Base-by-base conservation (phyloP, 2,329 filamentous ascomycete species). In the Hortaea sp. region DNA sequence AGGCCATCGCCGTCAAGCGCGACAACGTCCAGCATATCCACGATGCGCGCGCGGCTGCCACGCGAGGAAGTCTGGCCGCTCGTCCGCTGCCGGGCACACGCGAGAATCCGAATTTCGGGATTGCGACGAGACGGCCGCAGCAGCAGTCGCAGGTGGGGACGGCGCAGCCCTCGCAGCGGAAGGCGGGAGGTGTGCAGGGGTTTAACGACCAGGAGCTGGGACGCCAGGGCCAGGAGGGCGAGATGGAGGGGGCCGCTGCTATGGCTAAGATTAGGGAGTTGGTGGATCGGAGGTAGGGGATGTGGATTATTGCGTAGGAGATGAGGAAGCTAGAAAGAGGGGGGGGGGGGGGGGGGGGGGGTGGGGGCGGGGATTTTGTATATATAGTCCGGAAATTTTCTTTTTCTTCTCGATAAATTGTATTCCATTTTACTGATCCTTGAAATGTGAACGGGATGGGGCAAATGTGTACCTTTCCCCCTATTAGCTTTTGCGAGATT, bases 1-100 rank as follows among this genome's bases (percentile, higher is more conserved):
- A 63, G 44, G 56, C 62, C 6, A 52, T 64, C 20, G 59, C 60
- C 5, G 62, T 65, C 42, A 62, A 60, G 49, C 53, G 48, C 11
- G 53, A 49, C 44, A 46, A 57, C 6, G 53, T 58, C 6, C 50
- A 60, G 43, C 45, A 52, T 12, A 58, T 58, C 39, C 54, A 56
- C 29, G 46, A 59, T 30, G 47, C 38, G 13, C 44, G 47, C 13
- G 47, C 45, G 32, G 37, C 45, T 6, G 29, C 30, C 38, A 28
- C 40, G 9, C 34, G 27, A 6, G 43, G 32, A 6, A 4, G 12
- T 11, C 13, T 30, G 43, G 34, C 11, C 3, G 43, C 12, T 20
- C 11, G 32, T n/a, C 7, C 53, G 45, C 34, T 44, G 31, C 44
- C 48, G 5, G 50, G 52, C 3, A 53, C 49, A 29, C 37, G 34